Percentiles rank a stretch among this genome's conserved stretches.
These are phyloP conservation scores for Sugiyamaella boreocaroliniensis DNA, from an alignment of 805 yeast species.

Conservation along the genomic window DNA sequence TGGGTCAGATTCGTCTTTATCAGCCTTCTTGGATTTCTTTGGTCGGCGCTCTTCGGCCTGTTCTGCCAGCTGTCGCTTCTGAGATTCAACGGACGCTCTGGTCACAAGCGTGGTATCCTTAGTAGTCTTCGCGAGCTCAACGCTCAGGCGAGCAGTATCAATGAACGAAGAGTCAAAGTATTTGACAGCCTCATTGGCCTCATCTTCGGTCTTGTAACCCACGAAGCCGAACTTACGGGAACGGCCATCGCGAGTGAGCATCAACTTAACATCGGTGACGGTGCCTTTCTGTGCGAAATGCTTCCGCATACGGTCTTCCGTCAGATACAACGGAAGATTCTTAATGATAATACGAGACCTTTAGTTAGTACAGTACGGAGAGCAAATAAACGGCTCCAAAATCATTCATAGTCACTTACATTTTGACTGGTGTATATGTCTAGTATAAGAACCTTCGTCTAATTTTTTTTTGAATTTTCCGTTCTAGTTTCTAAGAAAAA, in stretches of 20 bases:
- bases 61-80: constrained; percentile 31
- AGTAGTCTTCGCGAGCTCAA: constrained; percentile 75
- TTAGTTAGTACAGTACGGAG: background rate
- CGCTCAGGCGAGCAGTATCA: constrained; percentile 74
- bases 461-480: background rate
- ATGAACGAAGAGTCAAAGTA: constrained; percentile 74
- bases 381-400: too few relatives aligned
- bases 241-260: constrained; percentile 75
- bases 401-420: too few relatives aligned
- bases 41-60: constrained; percentile 20
- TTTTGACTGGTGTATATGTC: background rate
- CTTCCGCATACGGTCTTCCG: constrained; percentile 62
- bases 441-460: background rate
- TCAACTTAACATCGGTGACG: constrained; percentile 83
- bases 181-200: constrained; percentile 71
- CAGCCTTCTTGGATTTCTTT: constrained; percentile 36
- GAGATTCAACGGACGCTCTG: constrained; percentile 10
- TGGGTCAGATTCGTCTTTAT: constrained; percentile 31
- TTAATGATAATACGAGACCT: constrained; percentile 82
- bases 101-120: constrained; percentile 63
- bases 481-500: background rate
- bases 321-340: constrained; percentile 72
- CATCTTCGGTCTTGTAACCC: constrained; percentile 68
- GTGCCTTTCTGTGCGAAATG: constrained; percentile 49
- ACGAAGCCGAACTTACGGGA: constrained; percentile 90